These are phyloP conservation scores for Podospora conica DNA, from an alignment of 495 filamentous ascomycete species.

Conservation along the genomic window DNA sequence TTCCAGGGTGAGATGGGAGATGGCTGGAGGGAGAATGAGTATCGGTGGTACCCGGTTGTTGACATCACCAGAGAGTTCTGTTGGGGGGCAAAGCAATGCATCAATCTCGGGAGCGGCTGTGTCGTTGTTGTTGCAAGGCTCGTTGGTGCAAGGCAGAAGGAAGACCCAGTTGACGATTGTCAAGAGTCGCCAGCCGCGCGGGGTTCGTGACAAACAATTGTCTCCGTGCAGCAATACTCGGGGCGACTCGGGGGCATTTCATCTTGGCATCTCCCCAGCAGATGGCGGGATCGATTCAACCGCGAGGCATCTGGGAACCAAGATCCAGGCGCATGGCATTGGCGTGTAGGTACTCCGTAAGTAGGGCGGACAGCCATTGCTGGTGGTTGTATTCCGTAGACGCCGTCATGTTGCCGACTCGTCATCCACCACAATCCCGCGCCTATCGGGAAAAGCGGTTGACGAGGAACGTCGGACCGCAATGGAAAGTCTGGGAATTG, in stretches of 20 bases:
- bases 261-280: neutral
- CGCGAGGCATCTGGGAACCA: neutral
- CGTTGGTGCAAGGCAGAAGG: neutral
- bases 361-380: neutral
- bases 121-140: neutral
- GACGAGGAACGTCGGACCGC: neutral
- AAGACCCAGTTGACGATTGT: neutral
- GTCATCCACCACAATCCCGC: neutral
- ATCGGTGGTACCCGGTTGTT: neutral
- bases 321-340: neutral
- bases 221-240: neutral
- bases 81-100: neutral
- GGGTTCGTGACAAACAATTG: neutral
- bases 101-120: neutral
- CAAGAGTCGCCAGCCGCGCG: neutral
- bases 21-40: neutral
- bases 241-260: neutral
- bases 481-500: neutral
- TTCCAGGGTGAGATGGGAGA: neutral
- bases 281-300: neutral
- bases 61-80: too few species aligned
- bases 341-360: too few species aligned
- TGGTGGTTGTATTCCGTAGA: neutral
- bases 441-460: conserved; percentile 15
- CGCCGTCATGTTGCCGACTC: neutral